Conservation (phyloP, 2,329 filamentous ascomycete genomes). For the Peltaster fructicola region DNA sequence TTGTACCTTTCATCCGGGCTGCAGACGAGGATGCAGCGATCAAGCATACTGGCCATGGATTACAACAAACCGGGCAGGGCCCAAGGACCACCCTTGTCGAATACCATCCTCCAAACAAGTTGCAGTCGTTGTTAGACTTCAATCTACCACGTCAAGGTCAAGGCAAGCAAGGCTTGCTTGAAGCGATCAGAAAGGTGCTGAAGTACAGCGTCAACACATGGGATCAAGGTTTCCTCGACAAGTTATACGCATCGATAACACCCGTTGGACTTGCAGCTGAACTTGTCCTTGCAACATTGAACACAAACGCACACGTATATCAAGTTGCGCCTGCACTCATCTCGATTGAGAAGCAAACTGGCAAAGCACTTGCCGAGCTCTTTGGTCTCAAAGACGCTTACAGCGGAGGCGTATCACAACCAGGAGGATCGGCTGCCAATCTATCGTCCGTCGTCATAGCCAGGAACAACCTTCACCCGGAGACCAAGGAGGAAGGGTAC, state of each 20-base stretch:
- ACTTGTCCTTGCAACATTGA: slow-evolving; percentile 65
- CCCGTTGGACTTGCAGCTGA: slow-evolving; percentile 74
- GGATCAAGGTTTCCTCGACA: slow-evolving; percentile 92
- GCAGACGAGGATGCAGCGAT: slow-evolving; percentile 46
- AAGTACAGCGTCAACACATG: slow-evolving; percentile 93
- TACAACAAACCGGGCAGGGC: slow-evolving; percentile 45
- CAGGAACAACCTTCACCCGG: slow-evolving; percentile 67
- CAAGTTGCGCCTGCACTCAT: slow-evolving; percentile 81
- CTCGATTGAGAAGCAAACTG: slow-evolving; percentile 71
- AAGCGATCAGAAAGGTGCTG: slow-evolving; percentile 48
- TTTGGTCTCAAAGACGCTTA: slow-evolving; percentile 58
- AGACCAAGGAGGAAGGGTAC: slow-evolving; percentile 59
- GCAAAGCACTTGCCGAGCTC: slow-evolving; percentile 50
- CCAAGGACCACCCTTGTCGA: slow-evolving; percentile 27
- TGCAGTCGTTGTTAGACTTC: slow-evolving; percentile 23
- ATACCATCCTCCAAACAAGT: slow-evolving; percentile 25
- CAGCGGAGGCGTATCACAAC: slow-evolving; percentile 55
- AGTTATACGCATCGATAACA: slow-evolving; percentile 81
- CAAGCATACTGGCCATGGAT: slow-evolving; percentile 38
- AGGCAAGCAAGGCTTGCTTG: slow-evolving; percentile 26
- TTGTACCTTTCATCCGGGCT: slow-evolving; percentile 53
- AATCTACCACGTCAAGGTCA: slow-evolving; percentile 19
- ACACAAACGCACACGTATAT: slow-evolving; percentile 92
- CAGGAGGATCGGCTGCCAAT: slow-evolving; percentile 74
- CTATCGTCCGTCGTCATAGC: slow-evolving; percentile 72